phyloP scores from a whole-genome alignment of 2,329 filamentous ascomycete genomes.

The Hymenoscyphus repandus region DNA sequence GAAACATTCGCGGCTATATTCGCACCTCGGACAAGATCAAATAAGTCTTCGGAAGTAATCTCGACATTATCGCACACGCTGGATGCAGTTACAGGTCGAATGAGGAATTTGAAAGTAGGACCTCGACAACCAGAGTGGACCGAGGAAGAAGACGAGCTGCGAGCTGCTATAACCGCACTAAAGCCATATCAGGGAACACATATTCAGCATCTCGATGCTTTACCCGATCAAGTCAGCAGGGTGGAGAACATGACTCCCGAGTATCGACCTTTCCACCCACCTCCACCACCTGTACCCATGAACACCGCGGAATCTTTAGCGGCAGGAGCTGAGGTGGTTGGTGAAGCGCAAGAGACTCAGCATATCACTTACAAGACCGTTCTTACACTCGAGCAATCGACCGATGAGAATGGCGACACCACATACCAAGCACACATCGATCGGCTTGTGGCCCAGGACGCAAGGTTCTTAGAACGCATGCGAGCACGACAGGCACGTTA shows the following conservation, averaged over 20 bases:
- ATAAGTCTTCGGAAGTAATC: slow-evolving; percentile 55
- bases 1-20: slow-evolving; percentile 85
- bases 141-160: slow-evolving; percentile 32
- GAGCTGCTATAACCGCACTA: slow-evolving; percentile 37
- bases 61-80: slow-evolving; percentile 59
- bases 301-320: slow-evolving; percentile 32
- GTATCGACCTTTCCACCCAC: slow-evolving; percentile 77
- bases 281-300: slow-evolving; percentile 69
- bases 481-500: slow-evolving; percentile 57
- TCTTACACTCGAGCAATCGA: slow-evolving; percentile 63
- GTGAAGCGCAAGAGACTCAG: slow-evolving; percentile 38
- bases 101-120: slow-evolving; percentile 33
- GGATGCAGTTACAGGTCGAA: slow-evolving; percentile 51
- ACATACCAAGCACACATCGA: slow-evolving; percentile 58
- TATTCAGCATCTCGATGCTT: slow-evolving; percentile 49
- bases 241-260: slow-evolving; percentile 63
- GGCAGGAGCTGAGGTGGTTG: slow-evolving; percentile 34
- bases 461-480: slow-evolving; percentile 66
- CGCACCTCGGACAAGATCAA: slow-evolving; percentile 45
- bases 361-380: slow-evolving; percentile 58
- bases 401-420: slow-evolving; percentile 53
- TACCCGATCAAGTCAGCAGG: slow-evolving; percentile 41
- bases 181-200: slow-evolving; percentile 41
- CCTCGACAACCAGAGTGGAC: slow-evolving; percentile 24
- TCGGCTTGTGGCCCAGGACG: slow-evolving; percentile 43